Conservation (phyloP, 306 rosid species). For the Bauhinia variegata region DNA sequence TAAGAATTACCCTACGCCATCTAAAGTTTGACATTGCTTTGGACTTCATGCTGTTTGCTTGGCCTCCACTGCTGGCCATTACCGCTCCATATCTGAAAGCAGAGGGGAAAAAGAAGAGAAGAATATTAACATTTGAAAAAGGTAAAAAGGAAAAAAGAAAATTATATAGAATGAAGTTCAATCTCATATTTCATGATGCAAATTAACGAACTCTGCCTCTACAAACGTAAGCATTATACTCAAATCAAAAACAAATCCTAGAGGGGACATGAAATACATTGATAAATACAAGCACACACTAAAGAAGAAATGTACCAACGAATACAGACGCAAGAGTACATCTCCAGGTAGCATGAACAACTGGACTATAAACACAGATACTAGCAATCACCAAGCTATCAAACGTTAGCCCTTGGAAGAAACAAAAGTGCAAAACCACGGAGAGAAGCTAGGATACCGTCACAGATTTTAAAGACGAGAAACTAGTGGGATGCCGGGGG, state of each 20-base stretch:
- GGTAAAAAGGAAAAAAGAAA: conserved; percentile 7
- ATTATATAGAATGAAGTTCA: conserved; percentile 14
- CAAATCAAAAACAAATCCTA: conserved; percentile 18
- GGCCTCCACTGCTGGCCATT: conserved; percentile 60
- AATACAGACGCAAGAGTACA: background rate
- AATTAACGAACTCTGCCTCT: background rate
- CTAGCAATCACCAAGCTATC: background rate
- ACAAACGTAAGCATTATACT: conserved; percentile 1
- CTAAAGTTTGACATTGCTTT: conserved; percentile 63
- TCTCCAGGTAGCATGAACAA: background rate
- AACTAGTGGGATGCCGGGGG: background rate
- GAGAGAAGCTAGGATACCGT: background rate
- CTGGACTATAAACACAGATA: background rate
- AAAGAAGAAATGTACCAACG: background rate
- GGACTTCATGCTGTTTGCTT: conserved; percentile 60
- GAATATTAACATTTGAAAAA: conserved; percentile 24
- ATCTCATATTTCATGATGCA: conserved; percentile 2
- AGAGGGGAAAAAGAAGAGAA: conserved; percentile 12
- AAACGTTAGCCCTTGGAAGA: conserved; percentile 3
- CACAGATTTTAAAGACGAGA: background rate
- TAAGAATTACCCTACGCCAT: conserved; percentile 94
- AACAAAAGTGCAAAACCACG: background rate
- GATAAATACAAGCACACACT: background rate
- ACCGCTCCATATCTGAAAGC: conserved; percentile 58
- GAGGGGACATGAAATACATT: background rate